phyloP scores from a whole-genome alignment of 2,329 filamentous ascomycete species.

The Furcasterigmium sp. region DNA sequence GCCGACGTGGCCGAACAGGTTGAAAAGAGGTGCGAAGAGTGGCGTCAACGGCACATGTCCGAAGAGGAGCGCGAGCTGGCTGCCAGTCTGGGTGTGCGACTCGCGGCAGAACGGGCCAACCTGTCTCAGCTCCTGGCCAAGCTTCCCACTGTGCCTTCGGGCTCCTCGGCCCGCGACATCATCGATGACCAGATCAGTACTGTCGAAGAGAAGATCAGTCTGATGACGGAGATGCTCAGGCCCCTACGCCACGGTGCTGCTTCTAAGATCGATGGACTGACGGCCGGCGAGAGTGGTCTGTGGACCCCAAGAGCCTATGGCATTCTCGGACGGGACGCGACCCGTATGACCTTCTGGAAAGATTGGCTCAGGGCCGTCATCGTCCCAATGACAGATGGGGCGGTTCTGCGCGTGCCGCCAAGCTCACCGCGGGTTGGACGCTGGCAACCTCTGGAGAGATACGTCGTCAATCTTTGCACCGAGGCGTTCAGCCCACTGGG shows the following conservation, averaged over 20 bases:
- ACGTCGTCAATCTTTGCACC: conserved; percentile 93
- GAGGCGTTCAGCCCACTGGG: conserved; percentile 89
- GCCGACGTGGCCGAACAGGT: conserved; percentile 77
- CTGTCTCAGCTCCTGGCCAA: conserved; percentile 82
- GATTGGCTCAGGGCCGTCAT: conserved; percentile 92
- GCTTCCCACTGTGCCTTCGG: conserved; percentile 74
- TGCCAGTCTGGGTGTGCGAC: conserved; percentile 80
- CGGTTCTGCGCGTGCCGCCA: conserved; percentile 73
- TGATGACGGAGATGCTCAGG: conserved; percentile 94
- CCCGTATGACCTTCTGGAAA: conserved; percentile 91
- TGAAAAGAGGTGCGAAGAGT: conserved; percentile 76
- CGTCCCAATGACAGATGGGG: conserved; percentile 93
- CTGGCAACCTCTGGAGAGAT: conserved; percentile 95
- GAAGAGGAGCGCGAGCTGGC: conserved; percentile 87
- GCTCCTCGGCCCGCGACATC: conserved; percentile 72
- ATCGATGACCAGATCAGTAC: conserved; percentile 92
- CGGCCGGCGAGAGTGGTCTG: conserved; percentile 88
- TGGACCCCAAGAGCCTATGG: conserved; percentile 96
- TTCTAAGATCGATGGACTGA: conserved; percentile 94
- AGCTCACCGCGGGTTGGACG: conserved; percentile 87
- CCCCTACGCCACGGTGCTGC: conserved; percentile 91
- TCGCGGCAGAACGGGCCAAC: conserved; percentile 83
- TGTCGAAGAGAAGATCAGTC: conserved; percentile 91
- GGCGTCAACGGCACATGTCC: conserved; percentile 83
- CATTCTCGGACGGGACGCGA: conserved; percentile 78